Base-by-base conservation (phyloP, 2,329 filamentous ascomycete species). In the Diaporthe capsici region DNA sequence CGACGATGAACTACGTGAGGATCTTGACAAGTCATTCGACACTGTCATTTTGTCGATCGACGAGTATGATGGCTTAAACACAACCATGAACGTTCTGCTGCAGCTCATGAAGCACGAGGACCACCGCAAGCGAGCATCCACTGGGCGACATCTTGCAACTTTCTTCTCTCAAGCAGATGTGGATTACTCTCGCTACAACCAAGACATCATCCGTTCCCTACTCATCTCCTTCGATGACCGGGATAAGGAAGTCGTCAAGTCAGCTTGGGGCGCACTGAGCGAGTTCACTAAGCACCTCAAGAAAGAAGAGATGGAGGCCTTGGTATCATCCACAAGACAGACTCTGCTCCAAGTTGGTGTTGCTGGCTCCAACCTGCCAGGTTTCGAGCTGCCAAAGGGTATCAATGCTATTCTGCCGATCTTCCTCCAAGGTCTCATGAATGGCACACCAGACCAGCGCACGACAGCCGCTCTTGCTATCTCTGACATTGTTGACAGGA, bases 241-340 rank as follows among this genome's bases (percentile, higher is more conserved):
- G 72, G 97, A 98, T 81, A 85, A 86, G 77, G 92, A 93, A 31
- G 96, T 98, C 5, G 94, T 98, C 81, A 97, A 97, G 87, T 91
- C 95, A 60, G 92, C 96, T 31, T 98, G 96, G 96, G 89, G 92
- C 73, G 96, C 96, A 8, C 90, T 99, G 76, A 95, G 87, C 80
- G 94, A 94, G 75, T 93, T 99, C 80, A 98, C 96, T 61, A 96
- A 96, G 83, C 93, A 92, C 80, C 90, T 99, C 77, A 93, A 93
- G 82, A 99, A 99, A 84, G 97, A 99, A 82, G 96, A 98, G 85
- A 98, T 99, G 97, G 97, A 99, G 82, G 92, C 94, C 0, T 89
- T 99, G 61, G 95, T 98, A 25, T 87, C 92, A 72, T 97, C 96
- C 0, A 98, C 96, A 2, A 90, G 96, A 76, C 94, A 97, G 84